These are phyloP conservation scores for Aspergillus intermedius DNA, from an alignment of 2,329 filamentous ascomycete genomes.

Conservation along the genomic window DNA sequence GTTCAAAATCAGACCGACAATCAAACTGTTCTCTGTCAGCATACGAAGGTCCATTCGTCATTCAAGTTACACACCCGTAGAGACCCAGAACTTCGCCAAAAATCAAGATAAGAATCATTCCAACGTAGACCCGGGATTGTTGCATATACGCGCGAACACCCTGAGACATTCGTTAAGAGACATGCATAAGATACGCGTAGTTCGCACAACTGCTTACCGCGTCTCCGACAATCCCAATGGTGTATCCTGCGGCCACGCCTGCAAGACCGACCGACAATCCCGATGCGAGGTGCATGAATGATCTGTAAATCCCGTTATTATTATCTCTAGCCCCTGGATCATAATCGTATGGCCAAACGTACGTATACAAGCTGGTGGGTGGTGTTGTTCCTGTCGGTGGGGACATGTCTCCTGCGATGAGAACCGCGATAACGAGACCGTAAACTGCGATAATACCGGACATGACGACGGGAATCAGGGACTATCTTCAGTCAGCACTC, in stretches of 20 bases:
- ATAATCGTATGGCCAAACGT: constrained; percentile 28
- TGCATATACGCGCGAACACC: constrained; percentile 92
- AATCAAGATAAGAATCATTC: constrained; percentile 98
- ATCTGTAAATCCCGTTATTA: constrained; percentile 45
- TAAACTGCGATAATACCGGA: constrained; percentile 99
- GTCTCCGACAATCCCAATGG: constrained; percentile 93
- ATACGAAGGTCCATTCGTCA: not conserved
- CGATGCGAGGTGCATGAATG: constrained; percentile 88
- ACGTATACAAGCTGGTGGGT: constrained; percentile 80
- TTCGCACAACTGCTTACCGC: constrained; percentile 47
- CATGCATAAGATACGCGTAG: not conserved
- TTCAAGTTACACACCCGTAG: constrained; percentile 64
- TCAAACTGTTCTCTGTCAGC: constrained; percentile 55
- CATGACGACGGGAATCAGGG: constrained; percentile 64
- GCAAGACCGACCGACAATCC: constrained; percentile 88
- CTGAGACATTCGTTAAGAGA: constrained; percentile 32
- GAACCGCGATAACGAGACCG: constrained; percentile 89
- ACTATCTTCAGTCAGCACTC: constrained; percentile 29
- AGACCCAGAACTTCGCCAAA: constrained; percentile 96
- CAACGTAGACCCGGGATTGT: constrained; percentile 91
- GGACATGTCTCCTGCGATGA: constrained; percentile 84
- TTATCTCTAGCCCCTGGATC: constrained; percentile 14
- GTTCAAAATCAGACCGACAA: constrained; percentile 89
- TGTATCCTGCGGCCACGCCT: constrained; percentile 89
- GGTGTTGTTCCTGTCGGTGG: constrained; percentile 53